Evolutionary conservation across 2,329 filamentous ascomycete species (phyloP), one percentile per base, ranked within the genome.

Genomic region (Westerdykella ornata): DNA sequence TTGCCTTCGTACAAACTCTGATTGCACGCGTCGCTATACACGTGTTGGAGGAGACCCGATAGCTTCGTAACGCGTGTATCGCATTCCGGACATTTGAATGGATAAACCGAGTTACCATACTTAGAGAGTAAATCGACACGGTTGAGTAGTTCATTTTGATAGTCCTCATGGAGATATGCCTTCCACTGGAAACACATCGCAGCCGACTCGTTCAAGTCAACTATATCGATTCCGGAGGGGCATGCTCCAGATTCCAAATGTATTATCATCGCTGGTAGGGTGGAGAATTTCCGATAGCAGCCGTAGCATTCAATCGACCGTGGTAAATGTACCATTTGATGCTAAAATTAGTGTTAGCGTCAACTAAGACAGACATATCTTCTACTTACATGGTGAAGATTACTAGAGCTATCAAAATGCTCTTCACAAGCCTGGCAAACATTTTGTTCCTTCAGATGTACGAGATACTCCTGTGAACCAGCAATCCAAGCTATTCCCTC

Each of bases 231-330:
- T 6, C 42, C 43, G 11, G 54, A 54, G n/a, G 20, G 3, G 39
- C 52, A 57, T 3, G 41, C 33, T 11, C 47, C 45, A 19, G 43
- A 42, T 33, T 56, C 53, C 16, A 57, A 32, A 35, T 50, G 47
- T 5, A 46, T 15, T 11, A 51, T 49, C 46, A 51, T 51, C 14
- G 22, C 35, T 9, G 34, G n/a, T 39, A 47, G 49, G 40, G 44
- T 44, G 14, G 35, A 40, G 35, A 49, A 51, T 13, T 19, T 41
- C 5, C 34, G 37, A 31, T 43, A 35, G 45, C 47, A 50, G 18
- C 43, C 48, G 28, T 42, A 45, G 32, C 46, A 51, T 39, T 48
- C 43, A 22, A 44, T 33, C 12, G 31, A 37, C 17, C 36, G 42
- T 20, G 38, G 28, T 17, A 45, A 38, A 39, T 49, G 48, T 26